phyloP scores from a whole-genome alignment of 2,329 filamentous ascomycete species.

The Hypoxylon sp. region DNA sequence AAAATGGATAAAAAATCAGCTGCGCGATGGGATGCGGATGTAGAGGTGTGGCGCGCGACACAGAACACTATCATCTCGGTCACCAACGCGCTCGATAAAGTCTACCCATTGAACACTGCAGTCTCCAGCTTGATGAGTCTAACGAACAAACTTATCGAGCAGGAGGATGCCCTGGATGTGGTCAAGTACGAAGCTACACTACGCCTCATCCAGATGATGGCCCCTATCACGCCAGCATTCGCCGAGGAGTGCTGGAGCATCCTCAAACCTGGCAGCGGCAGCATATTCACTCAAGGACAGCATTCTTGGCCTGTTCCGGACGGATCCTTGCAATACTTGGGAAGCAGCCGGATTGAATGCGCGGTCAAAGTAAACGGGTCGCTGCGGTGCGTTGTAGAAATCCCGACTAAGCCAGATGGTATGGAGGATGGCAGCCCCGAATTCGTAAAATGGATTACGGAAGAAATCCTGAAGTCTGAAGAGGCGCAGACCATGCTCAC shows the following conservation, averaged over 20 bases:
- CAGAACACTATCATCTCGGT: slow-evolving; percentile 78
- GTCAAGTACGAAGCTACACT: slow-evolving; percentile 67
- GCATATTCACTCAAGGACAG: slow-evolving; percentile 61
- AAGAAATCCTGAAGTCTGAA: slow-evolving; percentile 71
- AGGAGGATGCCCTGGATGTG: slow-evolving; percentile 58
- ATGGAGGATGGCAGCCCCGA: slow-evolving; percentile 51
- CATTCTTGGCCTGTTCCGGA: slow-evolving; percentile 72
- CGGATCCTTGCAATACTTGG: slow-evolving; percentile 64
- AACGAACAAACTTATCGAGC: slow-evolving; percentile 76
- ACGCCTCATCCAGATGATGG: slow-evolving; percentile 78
- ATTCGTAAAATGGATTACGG: slow-evolving; percentile 73
- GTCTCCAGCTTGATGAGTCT: slow-evolving; percentile 87
- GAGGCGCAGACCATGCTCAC: slow-evolving; percentile 69
- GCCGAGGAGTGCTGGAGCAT: slow-evolving; percentile 84
- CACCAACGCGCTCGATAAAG: slow-evolving; percentile 76
- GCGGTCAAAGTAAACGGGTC: slow-evolving; percentile 88
- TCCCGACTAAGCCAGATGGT: slow-evolving; percentile 66
- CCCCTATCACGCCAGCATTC: slow-evolving; percentile 84
- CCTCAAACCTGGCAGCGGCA: slow-evolving; percentile 60
- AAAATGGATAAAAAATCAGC: slow-evolving; percentile 51
- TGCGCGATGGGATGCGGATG: slow-evolving; percentile 63
- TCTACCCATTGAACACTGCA: slow-evolving; percentile 85
- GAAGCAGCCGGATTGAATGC: slow-evolving; percentile 67
- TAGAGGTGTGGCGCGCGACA: slow-evolving; percentile 73
- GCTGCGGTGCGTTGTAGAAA: slow-evolving; percentile 75